Conservation (phyloP, 805 yeast species). For the Metschnikowia vanudenii region DNA sequence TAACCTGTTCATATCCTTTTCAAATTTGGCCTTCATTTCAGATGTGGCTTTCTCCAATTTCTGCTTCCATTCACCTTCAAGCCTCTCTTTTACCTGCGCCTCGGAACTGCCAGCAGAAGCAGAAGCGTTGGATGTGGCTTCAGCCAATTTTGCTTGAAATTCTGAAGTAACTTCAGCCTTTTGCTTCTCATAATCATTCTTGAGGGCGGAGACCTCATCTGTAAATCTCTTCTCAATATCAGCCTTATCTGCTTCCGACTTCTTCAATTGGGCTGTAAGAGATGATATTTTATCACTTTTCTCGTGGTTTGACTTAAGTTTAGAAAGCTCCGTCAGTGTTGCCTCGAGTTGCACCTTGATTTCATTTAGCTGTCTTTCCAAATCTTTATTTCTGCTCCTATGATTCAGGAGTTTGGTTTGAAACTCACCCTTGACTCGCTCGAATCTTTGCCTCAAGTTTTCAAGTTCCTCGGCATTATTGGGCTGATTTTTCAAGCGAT, state of each 20-base stretch:
- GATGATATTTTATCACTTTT: slow-evolving; percentile 9
- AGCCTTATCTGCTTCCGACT: slow-evolving; percentile 3
- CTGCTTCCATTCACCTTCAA: slow-evolving; percentile 24
- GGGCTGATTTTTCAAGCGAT: slow-evolving; percentile 50
- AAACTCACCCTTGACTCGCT: slow-evolving; percentile 29
- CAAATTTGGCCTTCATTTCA: slow-evolving; percentile 33
- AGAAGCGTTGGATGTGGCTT: slow-evolving; percentile 11
- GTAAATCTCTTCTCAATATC: slow-evolving; percentile 12
- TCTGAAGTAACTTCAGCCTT: slow-evolving; percentile 17
- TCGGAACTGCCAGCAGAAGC: slow-evolving; percentile 3
- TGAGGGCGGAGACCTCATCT: slow-evolving; percentile 17
- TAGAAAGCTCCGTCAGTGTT: slow-evolving; percentile 2
- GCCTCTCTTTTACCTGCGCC: slow-evolving; percentile 22
- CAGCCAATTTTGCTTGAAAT: slow-evolving; percentile 23
- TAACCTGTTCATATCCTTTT: slow-evolving; percentile 26
- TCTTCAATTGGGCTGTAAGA: slow-evolving; percentile 13
- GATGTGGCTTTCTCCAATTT: slow-evolving; percentile 22
- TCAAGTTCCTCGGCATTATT: slow-evolving; percentile 26
- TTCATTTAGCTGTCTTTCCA: slow-evolving; percentile 22
- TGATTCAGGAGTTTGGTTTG: slow-evolving; percentile 26
- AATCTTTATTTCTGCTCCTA: slow-evolving; percentile 28
- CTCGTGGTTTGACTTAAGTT: slow-evolving; percentile 4
- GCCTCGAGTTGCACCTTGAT: slow-evolving; percentile 10
- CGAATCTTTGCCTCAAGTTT: slow-evolving; percentile 30
- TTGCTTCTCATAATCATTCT: slow-evolving; percentile 35